Evolutionary conservation across 805 yeast genomes (phyloP).

Genomic region (Komagataella populi): DNA sequence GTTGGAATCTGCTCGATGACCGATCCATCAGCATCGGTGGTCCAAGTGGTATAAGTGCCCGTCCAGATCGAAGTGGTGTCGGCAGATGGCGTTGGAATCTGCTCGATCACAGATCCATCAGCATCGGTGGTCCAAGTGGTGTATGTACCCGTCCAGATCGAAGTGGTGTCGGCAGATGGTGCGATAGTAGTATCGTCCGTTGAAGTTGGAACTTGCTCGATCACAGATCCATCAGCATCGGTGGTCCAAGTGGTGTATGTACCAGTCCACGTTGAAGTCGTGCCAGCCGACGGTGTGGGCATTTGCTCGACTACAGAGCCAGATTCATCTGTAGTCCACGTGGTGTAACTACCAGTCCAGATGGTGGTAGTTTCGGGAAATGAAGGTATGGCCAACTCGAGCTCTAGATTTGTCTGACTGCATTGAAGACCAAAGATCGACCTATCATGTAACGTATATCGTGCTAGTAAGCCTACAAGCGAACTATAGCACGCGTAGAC

Average conservation of each 20-base stretch:
- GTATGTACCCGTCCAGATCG: not conserved
- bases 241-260: not conserved
- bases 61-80: not conserved
- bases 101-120: not conserved
- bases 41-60: not conserved
- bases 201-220: not conserved
- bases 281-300: not conserved
- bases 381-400: not conserved
- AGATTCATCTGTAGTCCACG: not conserved
- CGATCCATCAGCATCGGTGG: not conserved
- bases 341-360: not conserved
- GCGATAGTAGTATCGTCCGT: too few relatives aligned
- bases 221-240: not conserved
- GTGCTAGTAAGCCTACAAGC: not conserved
- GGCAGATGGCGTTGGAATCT: not conserved
- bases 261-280: not conserved
- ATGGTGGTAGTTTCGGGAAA: not conserved
- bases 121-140: not conserved
- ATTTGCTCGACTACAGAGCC: not conserved
- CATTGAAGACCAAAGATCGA: not conserved
- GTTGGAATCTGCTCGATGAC: not conserved
- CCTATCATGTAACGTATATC: not conserved
- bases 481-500: not conserved
- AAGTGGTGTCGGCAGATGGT: not conserved
- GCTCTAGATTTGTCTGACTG: not conserved